These are phyloP conservation scores for Breynia disticha DNA, from an alignment of 441 rosid genomes.

Conservation along the genomic window DNA sequence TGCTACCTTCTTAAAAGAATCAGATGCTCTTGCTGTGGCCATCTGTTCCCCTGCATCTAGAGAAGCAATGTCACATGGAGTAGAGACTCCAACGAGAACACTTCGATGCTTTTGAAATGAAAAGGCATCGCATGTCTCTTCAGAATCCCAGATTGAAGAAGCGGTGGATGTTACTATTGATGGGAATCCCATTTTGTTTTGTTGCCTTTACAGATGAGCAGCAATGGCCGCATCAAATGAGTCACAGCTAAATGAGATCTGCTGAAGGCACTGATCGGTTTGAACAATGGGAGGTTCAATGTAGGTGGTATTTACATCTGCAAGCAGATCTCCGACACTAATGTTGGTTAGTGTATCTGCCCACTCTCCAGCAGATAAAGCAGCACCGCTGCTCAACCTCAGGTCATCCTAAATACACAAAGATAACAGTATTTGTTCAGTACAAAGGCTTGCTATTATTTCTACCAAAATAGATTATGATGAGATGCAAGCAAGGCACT, in stretches of 20 bases:
- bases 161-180: slow-evolving; percentile 35
- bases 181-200: slow-evolving; percentile 38
- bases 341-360: slow-evolving; percentile 92
- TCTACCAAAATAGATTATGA: background rate
- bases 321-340: slow-evolving; percentile 82
- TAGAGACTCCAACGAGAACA: slow-evolving; percentile 21
- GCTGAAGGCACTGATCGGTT: slow-evolving; percentile 45
- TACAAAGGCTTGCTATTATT: slow-evolving; percentile 7
- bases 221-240: slow-evolving; percentile 98
- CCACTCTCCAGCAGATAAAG: slow-evolving; percentile 76
- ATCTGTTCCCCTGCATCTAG: slow-evolving; percentile 21
- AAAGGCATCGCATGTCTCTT: slow-evolving; percentile 96
- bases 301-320: slow-evolving; percentile 37
- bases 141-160: slow-evolving; percentile 88
- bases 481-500: slow-evolving; percentile 12
- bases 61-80: slow-evolving; percentile 26
- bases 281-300: slow-evolving; percentile 27
- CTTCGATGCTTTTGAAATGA: slow-evolving; percentile 46
- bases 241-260: slow-evolving; percentile 71
- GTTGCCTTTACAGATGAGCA: slow-evolving; percentile 79
- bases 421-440: background rate
- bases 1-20: slow-evolving; percentile 36
- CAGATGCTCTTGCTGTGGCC: slow-evolving; percentile 19
- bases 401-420: slow-evolving; percentile 30
- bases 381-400: slow-evolving; percentile 27